phyloP scores from a whole-genome alignment of 495 filamentous ascomycete genomes.

The Neurospora sp. region DNA sequence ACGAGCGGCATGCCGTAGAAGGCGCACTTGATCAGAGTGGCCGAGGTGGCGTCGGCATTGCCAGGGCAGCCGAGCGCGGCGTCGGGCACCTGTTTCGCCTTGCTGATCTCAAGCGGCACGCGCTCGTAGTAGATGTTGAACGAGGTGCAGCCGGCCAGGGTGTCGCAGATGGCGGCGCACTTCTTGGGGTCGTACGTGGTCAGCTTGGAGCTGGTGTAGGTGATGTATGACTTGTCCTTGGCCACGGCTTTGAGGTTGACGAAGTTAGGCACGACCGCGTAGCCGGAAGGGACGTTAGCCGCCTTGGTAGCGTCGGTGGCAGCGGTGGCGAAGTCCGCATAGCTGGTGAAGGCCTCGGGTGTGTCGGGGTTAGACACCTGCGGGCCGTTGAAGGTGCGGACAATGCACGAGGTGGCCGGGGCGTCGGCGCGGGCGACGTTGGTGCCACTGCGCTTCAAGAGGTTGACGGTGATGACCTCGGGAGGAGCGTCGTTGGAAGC shows the following conservation, averaged over 20 bases:
- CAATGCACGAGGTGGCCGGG: slow-evolving; percentile 2
- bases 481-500: not conserved
- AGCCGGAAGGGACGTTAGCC: slow-evolving; percentile 3
- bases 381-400: slow-evolving; percentile 11
- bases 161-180: slow-evolving; percentile 9
- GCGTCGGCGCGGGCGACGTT: not conserved
- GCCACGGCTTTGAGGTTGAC: slow-evolving; percentile 6
- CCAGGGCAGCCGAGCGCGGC: slow-evolving; percentile 13
- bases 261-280: slow-evolving; percentile 6
- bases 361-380: slow-evolving; percentile 2
- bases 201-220: slow-evolving; percentile 8
- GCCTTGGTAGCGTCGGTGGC: not conserved
- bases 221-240: slow-evolving; percentile 7
- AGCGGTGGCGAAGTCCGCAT: not conserved
- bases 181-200: slow-evolving; percentile 3
- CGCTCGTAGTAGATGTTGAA: slow-evolving; percentile 17
- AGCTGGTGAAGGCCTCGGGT: slow-evolving; percentile 3
- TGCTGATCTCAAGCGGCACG: slow-evolving; percentile 9
- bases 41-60: slow-evolving; percentile 34
- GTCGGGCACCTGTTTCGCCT: slow-evolving; percentile 6
- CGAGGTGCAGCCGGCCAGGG: slow-evolving; percentile 1
- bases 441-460: not conserved
- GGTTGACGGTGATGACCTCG: not conserved
- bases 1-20: slow-evolving; percentile 34
- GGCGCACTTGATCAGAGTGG: slow-evolving; percentile 44